Evolutionary conservation across 129 eudicot species (phyloP).

Genomic region (Escallonia rubra): DNA sequence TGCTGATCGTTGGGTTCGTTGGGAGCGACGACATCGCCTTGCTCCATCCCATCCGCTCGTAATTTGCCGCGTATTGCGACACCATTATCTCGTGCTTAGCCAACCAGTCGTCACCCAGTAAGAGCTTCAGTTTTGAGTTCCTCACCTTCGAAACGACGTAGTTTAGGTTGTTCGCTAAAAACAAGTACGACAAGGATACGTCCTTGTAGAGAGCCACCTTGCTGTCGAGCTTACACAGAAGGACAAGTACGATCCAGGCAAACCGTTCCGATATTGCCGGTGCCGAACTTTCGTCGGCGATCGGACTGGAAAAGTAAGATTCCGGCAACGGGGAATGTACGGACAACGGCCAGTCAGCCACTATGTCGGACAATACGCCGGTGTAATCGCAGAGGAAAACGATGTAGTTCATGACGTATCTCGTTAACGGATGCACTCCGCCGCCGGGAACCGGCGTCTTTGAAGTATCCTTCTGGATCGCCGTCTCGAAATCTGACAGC

Average conservation of each 20-base stretch:
- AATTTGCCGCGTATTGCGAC: conserved; percentile 42
- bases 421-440: conserved; percentile 72
- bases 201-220: conserved; percentile 60
- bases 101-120: conserved; percentile 75
- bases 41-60: conserved; percentile 63
- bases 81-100: conserved; percentile 45
- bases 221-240: conserved; percentile 53
- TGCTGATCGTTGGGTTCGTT: conserved; percentile 16
- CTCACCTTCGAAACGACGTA: conserved; percentile 45
- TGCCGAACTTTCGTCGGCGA: conserved; percentile 27
- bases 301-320: conserved; percentile 20
- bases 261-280: conserved; percentile 36
- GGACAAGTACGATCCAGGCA: conserved; percentile 55
- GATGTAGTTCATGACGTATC: conserved; percentile 59
- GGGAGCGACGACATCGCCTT: conserved; percentile 42
- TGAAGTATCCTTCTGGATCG: conserved; percentile 64
- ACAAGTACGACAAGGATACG: conserved; percentile 48
- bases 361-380: conserved; percentile 30
- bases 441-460: conserved; percentile 83
- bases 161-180: conserved; percentile 67
- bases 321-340: conserved; percentile 15
- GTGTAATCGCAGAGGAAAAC: conserved; percentile 38
- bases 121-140: conserved; percentile 47
- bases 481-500: conserved; percentile 33
- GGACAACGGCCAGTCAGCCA: conserved; percentile 21